A percentile compares a stretch with the other conserved stretches of the same genome.
Evolutionary conservation across 148 eudicot genomes (phyloP).

Genomic region (Bassia scoparia): DNA sequence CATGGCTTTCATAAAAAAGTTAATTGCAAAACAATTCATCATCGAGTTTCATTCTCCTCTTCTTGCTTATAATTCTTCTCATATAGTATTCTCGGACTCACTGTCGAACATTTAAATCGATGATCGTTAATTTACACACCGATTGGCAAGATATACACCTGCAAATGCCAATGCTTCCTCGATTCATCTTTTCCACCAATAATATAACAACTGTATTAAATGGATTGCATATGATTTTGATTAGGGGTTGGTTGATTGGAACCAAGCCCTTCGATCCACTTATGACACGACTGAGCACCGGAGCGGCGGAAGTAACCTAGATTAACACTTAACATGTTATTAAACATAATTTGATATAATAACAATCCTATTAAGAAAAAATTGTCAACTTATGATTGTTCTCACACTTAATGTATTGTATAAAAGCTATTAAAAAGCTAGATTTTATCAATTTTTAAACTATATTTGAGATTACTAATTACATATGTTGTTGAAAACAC

Average conservation of each 20-base stretch:
- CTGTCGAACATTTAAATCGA: conserved; percentile 71
- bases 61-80: conserved; percentile 37
- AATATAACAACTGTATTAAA: conserved; percentile 62
- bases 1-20: conserved; percentile 70
- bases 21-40: conserved; percentile 83
- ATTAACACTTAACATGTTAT: neutral
- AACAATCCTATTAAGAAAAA: no score
- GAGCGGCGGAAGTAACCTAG: conserved; percentile 70
- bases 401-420: no score
- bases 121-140: conserved; percentile 77
- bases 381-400: no score
- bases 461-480: no score
- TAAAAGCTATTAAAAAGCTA: no score
- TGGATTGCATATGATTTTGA: conserved; percentile 32
- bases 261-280: conserved; percentile 90
- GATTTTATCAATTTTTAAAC: no score
- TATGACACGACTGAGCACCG: conserved; percentile 85
- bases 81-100: conserved; percentile 34
- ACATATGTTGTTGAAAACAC: no score
- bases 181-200: conserved; percentile 93
- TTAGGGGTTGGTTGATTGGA: conserved; percentile 32
- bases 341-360: no score
- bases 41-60: conserved; percentile 78
- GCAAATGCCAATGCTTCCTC: conserved; percentile 84
- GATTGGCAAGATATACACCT: conserved; percentile 55